phyloP scores from a whole-genome alignment of 805 yeast species.

The Blastobotrys attinorum region DNA sequence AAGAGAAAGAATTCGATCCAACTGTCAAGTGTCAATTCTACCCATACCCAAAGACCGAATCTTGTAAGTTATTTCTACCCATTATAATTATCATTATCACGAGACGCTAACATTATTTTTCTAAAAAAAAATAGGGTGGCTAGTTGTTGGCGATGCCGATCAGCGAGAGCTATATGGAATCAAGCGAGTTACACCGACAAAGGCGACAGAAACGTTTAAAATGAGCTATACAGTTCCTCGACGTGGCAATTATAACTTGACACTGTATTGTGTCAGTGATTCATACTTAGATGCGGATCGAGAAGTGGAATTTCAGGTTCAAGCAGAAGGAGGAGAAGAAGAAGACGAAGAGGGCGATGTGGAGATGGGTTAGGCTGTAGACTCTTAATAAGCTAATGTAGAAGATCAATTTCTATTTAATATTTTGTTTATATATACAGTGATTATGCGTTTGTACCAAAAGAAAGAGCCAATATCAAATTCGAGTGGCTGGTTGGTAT shows the following conservation, averaged over 20 bases:
- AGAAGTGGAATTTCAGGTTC: constrained; percentile 48
- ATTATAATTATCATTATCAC: constrained; percentile 8
- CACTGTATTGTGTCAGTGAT: constrained; percentile 84
- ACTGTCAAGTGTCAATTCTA: constrained; percentile 50
- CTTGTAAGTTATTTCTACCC: constrained; percentile 23
- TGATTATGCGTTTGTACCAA: too few species aligned
- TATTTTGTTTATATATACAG: too few species aligned
- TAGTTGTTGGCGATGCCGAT: constrained; percentile 64
- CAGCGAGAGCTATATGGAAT: constrained; percentile 62
- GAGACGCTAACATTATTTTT: too few species aligned
- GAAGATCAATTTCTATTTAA: too few species aligned
- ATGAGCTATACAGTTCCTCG: constrained; percentile 52
- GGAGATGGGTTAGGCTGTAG: too few species aligned
- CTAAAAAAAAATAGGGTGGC: constrained; percentile 57
- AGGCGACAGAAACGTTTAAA: constrained; percentile 44
- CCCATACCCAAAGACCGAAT: constrained; percentile 55
- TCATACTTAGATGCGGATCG: constrained; percentile 90
- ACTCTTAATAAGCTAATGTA: too few species aligned
- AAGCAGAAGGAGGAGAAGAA: constrained; percentile 20
- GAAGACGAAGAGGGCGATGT: constrained; percentile 17
- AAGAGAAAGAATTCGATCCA: constrained; percentile 59
- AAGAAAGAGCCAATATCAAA: too few species aligned
- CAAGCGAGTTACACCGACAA: constrained; percentile 49
- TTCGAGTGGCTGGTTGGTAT: too few species aligned
- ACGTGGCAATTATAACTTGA: constrained; percentile 53